Percentiles rank a stretch among this genome's conserved stretches.
Conservation (phyloP, 306 rosid species). For the Casuarina equisetifolia region DNA sequence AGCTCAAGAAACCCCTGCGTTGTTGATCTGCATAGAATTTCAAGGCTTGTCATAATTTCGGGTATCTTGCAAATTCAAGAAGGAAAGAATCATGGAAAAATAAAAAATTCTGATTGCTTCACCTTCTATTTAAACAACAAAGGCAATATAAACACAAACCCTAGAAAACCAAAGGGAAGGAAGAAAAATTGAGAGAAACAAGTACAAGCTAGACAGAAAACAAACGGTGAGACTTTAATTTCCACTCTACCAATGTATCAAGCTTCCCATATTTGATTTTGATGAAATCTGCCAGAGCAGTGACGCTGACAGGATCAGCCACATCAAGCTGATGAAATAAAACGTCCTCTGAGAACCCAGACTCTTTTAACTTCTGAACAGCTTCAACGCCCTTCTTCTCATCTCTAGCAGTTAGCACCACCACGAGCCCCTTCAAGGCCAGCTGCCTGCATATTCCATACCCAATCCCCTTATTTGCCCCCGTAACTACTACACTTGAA, state of each 20-base stretch:
- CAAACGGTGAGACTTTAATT: not conserved
- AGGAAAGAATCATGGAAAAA: not conserved
- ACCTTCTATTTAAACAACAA: too few species aligned
- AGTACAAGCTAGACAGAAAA: too few species aligned
- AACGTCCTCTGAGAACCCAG: not conserved
- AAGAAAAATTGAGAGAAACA: too few species aligned
- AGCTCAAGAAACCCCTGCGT: not conserved
- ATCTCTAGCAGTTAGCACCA: conserved; percentile 8
- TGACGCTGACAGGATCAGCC: not conserved
- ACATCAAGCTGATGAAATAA: too few species aligned
- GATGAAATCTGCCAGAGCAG: not conserved
- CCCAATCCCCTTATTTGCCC: conserved; percentile 1
- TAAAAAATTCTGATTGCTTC: not conserved
- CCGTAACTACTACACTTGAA: not conserved
- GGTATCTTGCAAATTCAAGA: not conserved
- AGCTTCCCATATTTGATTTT: not conserved
- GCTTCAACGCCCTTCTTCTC: conserved; percentile 7
- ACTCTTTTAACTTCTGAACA: not conserved
- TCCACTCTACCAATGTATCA: not conserved
- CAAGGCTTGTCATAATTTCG: too few species aligned
- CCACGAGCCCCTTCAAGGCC: not conserved
- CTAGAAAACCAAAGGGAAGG: too few species aligned
- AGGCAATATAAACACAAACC: too few species aligned
- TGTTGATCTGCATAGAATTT: not conserved
- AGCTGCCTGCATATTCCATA: not conserved